Percentiles rank a stretch among this genome's conserved stretches.
These are phyloP conservation scores for Stromatinia cepivora DNA, from an alignment of 2,329 filamentous ascomycete genomes.

Conservation along the genomic window DNA sequence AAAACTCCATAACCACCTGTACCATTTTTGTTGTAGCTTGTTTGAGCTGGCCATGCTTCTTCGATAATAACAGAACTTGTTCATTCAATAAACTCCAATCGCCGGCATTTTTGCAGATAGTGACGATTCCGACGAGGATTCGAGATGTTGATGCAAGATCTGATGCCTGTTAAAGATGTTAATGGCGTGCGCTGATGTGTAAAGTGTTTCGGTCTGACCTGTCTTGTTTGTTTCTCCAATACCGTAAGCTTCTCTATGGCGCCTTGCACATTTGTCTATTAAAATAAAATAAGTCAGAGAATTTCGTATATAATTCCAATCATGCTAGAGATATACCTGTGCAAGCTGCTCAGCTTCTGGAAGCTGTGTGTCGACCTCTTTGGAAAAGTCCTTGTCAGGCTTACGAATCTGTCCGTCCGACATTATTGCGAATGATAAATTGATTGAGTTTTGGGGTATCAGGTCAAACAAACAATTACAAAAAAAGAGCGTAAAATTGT, in stretches of 20 bases:
- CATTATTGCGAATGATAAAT: constrained; percentile 34
- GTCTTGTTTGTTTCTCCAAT: constrained; percentile 95
- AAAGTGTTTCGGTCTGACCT: constrained; percentile 56
- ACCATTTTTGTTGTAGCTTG: constrained; percentile 99
- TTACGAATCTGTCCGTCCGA: constrained; percentile 42
- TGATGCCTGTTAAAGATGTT: constrained; percentile 65
- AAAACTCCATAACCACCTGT: constrained; percentile 88
- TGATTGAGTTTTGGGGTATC: constrained; percentile 4
- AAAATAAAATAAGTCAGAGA: constrained; percentile 31
- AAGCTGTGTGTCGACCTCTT: constrained; percentile 90
- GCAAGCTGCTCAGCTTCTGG: constrained; percentile 88
- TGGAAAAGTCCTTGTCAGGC: constrained; percentile 97
- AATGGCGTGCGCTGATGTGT: constrained; percentile 30
- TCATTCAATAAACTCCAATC: constrained; percentile 97
- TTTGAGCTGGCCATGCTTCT: constrained; percentile 99
- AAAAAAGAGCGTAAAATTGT: neutral
- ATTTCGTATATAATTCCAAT: neutral
- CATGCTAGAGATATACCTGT: constrained; percentile 57
- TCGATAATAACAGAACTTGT: constrained; percentile 91
- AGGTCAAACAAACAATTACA: constrained; percentile 1
- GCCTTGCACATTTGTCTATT: constrained; percentile 72
- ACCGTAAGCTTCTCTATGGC: constrained; percentile 91
- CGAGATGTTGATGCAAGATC: constrained; percentile 94
- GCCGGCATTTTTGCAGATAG: constrained; percentile 86
- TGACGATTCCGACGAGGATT: constrained; percentile 83